Evolutionary conservation across 352 stramenopile species (phyloP).

Genomic region (Phytophthora nicotianae): DNA sequence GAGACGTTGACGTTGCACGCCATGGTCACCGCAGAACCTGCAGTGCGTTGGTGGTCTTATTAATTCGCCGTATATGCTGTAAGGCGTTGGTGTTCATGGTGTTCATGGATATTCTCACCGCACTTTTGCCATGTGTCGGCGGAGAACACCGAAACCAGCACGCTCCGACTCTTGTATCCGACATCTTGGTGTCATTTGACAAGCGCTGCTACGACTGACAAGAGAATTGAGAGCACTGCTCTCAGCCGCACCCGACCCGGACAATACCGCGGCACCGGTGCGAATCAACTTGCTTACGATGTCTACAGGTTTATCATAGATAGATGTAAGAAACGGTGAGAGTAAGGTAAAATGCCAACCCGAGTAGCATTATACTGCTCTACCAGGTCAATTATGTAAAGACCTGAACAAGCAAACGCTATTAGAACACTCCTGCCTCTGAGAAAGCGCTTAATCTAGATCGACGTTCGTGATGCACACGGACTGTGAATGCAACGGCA

Average conservation of each 20-base stretch:
- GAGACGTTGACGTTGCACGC: not conserved
- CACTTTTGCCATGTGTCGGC: slow-evolving; percentile 9
- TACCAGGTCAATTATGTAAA: no score
- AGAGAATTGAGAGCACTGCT: slow-evolving; percentile 3
- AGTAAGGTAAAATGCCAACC: no score
- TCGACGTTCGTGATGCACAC: slow-evolving; percentile 19
- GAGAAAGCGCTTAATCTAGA: slow-evolving; percentile 13
- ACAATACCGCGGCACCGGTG: no score
- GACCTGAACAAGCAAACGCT: not conserved
- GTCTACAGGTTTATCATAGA: no score
- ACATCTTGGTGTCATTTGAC: slow-evolving; percentile 1
- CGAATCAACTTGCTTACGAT: no score
- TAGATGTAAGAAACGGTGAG: not conserved
- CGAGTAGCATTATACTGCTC: slow-evolving; percentile 4
- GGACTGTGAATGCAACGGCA: slow-evolving; percentile 13
- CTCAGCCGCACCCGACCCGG: no score
- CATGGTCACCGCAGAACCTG: not conserved
- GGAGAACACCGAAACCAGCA: slow-evolving; percentile 13
- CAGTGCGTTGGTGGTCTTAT: no score
- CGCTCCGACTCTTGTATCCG: slow-evolving; percentile 7
- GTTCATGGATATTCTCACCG: slow-evolving; percentile 5
- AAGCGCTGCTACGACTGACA: slow-evolving; percentile 10
- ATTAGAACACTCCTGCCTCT: not conserved
- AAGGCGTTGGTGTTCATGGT: not conserved
- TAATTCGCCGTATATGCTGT: not conserved